phyloP scores from a whole-genome alignment of 208 protist species.

The Herpetomonas samuelpessoai region DNA sequence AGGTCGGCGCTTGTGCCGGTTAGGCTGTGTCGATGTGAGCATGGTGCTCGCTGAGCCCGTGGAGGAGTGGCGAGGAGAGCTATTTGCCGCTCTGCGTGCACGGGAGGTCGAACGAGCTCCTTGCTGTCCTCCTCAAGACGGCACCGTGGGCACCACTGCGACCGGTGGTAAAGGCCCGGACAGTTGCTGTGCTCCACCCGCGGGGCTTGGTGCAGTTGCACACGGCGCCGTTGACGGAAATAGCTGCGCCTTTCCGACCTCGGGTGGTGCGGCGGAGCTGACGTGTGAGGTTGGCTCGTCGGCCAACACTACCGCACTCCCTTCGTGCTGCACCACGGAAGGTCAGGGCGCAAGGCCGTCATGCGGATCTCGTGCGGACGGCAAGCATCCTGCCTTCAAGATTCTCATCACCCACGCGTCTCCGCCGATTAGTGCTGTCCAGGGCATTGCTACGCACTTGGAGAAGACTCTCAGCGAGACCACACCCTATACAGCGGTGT shows the following conservation, averaged over 20 bases:
- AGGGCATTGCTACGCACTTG: conserved; percentile 18
- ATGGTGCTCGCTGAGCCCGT: conserved; percentile 19
- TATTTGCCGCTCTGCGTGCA: conserved; percentile 26
- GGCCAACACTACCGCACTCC: no score
- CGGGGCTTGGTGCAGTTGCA: neutral
- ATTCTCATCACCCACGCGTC: conserved; percentile 2
- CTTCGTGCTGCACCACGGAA: no score
- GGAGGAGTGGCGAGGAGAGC: conserved; percentile 26
- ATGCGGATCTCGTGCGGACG: no score
- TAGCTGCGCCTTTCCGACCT: no score
- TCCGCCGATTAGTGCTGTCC: conserved; percentile 8
- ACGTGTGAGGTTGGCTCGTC: no score
- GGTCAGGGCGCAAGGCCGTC: no score
- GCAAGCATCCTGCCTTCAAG: neutral
- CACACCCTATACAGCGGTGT: conserved; percentile 8
- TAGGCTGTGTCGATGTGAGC: conserved; percentile 16
- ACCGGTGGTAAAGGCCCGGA: neutral
- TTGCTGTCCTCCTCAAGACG: neutral
- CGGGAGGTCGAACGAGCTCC: neutral
- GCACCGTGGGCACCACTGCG: neutral
- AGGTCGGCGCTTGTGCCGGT: conserved; percentile 19
- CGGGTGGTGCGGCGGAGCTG: no score
- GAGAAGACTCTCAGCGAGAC: conserved; percentile 12
- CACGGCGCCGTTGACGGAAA: no score
- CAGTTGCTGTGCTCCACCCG: conserved; percentile 1